Evolutionary conservation across 192 early-diverging fungal species (phyloP), one percentile per base, ranked within the genome.

Genomic region (Powellomyces hirtus): DNA sequence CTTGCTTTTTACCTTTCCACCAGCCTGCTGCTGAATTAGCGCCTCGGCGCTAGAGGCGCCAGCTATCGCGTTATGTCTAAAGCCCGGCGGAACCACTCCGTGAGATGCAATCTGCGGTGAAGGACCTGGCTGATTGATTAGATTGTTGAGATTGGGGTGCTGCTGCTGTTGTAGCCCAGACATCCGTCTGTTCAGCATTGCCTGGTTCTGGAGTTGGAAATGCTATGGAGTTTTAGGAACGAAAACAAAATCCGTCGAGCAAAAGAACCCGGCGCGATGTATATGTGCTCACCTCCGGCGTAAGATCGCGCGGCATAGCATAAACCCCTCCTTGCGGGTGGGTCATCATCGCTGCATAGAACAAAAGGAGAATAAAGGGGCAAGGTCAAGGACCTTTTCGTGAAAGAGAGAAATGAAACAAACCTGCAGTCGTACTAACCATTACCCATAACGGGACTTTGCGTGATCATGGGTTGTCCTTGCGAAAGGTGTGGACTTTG

Each of bases 191-290:
- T 56, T 27, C 5, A 56, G 6, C 53, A 56, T 56, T 2, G 53
- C 53, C 31, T 56, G 53, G 5, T 56, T 22, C 29, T 56, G 53
- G 16, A 56, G 53, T 31, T 56, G 53, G 53, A 56, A 56, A 34
- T 49, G 46, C 46, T 49, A n/a, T n/a, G n/a, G n/a, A n/a, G n/a
- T n/a, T n/a, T n/a, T n/a, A n/a, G 46, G 26, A 49, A 42, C 8
- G 18, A 42, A 6, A 49, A 24, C 46, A 49, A 24, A 49, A 14
- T 11, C 40, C 10, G 40, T 42, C n/a, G n/a, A n/a, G n/a, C n/a
- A n/a, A n/a, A n/a, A n/a, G n/a, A n/a, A n/a, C n/a, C n/a, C n/a
- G n/a, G n/a, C 5, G 26, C 46, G 3, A 49, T 24, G 16, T 18
- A 49, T 16, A 24, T 49, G n/a, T 49, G 46, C 46, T 49, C 26